Conservation (phyloP, 2,329 filamentous ascomycete species). For the Magnaporthiopsis poae region DNA sequence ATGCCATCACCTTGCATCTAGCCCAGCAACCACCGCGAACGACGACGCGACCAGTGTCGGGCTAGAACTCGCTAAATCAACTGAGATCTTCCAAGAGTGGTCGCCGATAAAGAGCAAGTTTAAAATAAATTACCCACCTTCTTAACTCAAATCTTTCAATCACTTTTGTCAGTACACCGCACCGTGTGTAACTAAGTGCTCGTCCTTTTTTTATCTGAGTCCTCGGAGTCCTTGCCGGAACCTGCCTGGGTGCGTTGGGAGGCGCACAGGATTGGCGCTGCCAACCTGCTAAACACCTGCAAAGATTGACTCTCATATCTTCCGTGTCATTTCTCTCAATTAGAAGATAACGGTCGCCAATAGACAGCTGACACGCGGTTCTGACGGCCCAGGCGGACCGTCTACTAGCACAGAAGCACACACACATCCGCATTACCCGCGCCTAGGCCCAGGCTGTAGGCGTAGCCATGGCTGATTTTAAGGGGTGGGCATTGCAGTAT, state of each 20-base stretch:
- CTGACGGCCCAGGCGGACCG: background rate
- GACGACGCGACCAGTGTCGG: background rate
- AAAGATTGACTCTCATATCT: no score
- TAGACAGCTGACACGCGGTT: background rate
- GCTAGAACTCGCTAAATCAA: background rate
- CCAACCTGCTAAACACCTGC: no score
- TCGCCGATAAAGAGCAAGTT: no score
- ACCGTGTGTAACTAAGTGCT: no score
- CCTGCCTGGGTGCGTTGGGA: no score
- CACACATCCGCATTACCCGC: background rate
- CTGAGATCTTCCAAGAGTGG: background rate
- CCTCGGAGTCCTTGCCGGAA: no score
- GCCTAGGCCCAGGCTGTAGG: background rate
- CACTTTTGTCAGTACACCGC: no score
- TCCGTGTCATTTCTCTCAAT: background rate
- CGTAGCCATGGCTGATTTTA: slow-evolving; percentile 16
- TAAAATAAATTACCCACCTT: no score
- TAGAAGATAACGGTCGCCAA: background rate
- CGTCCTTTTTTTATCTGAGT: no score
- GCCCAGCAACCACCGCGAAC: background rate
- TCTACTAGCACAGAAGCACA: background rate
- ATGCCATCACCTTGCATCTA: background rate
- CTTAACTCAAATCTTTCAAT: no score
- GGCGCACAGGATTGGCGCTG: no score
- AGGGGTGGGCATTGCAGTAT: slow-evolving; percentile 16